Percentiles rank a stretch among this genome's conserved stretches.
Conservation (phyloP, 192 early-diverging fungal genomes). For the Entomortierella parvispora region DNA sequence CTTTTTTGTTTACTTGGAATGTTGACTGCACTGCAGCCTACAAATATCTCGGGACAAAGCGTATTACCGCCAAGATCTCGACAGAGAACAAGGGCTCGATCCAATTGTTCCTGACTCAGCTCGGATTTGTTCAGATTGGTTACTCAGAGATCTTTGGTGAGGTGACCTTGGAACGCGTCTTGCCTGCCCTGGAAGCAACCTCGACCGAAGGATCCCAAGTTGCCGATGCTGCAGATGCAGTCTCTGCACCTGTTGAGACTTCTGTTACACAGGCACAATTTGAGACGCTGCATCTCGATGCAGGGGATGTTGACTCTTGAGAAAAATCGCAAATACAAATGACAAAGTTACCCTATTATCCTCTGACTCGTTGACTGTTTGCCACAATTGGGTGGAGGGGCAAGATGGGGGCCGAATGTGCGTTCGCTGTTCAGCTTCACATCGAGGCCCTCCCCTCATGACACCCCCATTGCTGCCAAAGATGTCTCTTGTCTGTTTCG, state of each 20-base stretch:
- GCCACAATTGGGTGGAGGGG: too few relatives aligned
- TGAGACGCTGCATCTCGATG: conserved; percentile 27
- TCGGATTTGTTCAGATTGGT: conserved; percentile 65
- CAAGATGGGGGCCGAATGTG: too few relatives aligned
- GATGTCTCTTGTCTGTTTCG: too few relatives aligned
- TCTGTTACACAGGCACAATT: conserved; percentile 8
- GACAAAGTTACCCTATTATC: too few relatives aligned
- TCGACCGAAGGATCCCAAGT: not conserved
- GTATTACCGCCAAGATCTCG: conserved; percentile 74
- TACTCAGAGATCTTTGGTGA: conserved; percentile 73
- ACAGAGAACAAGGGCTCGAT: conserved; percentile 69
- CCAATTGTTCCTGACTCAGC: conserved; percentile 64
- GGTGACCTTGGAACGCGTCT: conserved; percentile 63
- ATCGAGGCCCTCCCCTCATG: too few relatives aligned
- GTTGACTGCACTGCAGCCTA: conserved; percentile 32
- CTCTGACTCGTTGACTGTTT: too few relatives aligned
- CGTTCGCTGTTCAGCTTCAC: too few relatives aligned
- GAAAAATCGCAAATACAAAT: too few relatives aligned
- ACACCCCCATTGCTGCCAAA: too few relatives aligned
- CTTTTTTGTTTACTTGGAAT: not conserved
- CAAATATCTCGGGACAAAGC: conserved; percentile 56
- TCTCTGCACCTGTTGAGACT: not conserved
- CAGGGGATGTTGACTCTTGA: conserved; percentile 15
- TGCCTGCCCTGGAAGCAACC: not conserved
- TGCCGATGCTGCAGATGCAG: not conserved